Conservation (phyloP, 768 basidiomycete genomes). For the Leccinellum albellum region DNA sequence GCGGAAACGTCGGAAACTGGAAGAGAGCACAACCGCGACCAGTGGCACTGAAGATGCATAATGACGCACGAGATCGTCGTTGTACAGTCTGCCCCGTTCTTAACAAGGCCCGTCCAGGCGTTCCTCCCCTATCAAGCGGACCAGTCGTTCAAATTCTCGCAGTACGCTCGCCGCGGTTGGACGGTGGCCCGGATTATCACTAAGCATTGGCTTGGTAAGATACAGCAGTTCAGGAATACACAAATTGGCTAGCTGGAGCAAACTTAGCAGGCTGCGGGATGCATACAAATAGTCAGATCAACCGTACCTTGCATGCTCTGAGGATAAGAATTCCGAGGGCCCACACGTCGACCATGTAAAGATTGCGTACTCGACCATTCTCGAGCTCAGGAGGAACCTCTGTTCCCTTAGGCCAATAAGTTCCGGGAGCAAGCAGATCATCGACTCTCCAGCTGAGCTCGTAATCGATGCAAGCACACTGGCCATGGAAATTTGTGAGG, state of each 20-base stretch:
- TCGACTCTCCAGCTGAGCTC: conserved; percentile 60
- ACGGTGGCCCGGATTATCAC: conserved; percentile 45
- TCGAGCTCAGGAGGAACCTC: conserved; percentile 73
- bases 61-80: conserved; percentile 2
- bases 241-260: conserved; percentile 49
- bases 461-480: conserved; percentile 72
- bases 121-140: conserved; percentile 38
- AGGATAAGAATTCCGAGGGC: conserved; percentile 63
- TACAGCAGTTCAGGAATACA: conserved; percentile 57
- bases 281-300: neutral
- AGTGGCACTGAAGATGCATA: conserved; percentile 6
- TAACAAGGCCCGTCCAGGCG: conserved; percentile 24
- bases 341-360: conserved; percentile 75
- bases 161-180: conserved; percentile 50
- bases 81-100: neutral
- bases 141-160: conserved; percentile 47
- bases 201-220: conserved; percentile 58
- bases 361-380: conserved; percentile 44
- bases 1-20: conserved; percentile 75
- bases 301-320: conserved; percentile 58
- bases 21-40: conserved; percentile 30
- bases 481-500: conserved; percentile 59
- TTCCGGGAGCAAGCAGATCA: conserved; percentile 31
- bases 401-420: conserved; percentile 50
- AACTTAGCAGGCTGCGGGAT: conserved; percentile 3